Percentiles rank a stretch among this genome's conserved stretches.
Conservation (phyloP, 768 basidiomycete species). For the Mycena vitilis region DNA sequence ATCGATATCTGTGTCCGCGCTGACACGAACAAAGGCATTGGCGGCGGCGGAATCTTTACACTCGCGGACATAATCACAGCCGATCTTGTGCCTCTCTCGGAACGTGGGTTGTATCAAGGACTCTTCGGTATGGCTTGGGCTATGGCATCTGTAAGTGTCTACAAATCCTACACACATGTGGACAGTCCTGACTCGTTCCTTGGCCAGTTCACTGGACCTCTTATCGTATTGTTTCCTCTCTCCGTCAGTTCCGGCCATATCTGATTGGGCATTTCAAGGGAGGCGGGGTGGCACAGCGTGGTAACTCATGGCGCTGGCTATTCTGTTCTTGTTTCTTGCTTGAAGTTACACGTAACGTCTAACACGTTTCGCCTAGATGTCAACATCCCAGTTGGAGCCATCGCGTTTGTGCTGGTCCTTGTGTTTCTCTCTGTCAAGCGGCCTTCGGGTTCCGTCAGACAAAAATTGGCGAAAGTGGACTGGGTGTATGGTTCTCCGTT, state of each 20-base stretch:
- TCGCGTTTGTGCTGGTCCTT: slow-evolving; percentile 34
- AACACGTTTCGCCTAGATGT: slow-evolving; percentile 39
- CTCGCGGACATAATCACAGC: slow-evolving; percentile 53
- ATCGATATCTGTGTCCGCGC: background rate
- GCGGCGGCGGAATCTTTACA: slow-evolving; percentile 49
- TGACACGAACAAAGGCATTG: slow-evolving; percentile 36
- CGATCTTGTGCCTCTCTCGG: slow-evolving; percentile 55
- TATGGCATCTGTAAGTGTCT: slow-evolving; percentile 41
- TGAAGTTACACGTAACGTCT: background rate
- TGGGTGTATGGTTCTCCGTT: slow-evolving; percentile 46
- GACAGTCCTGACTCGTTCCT: background rate
- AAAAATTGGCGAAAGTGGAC: slow-evolving; percentile 47
- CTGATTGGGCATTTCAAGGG: slow-evolving; percentile 4
- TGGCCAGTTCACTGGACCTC: slow-evolving; percentile 27
- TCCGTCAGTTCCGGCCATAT: background rate
- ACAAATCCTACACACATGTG: background rate
- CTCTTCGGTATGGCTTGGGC: slow-evolving; percentile 45
- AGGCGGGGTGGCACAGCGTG: slow-evolving; percentile 37
- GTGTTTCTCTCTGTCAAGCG: slow-evolving; percentile 39
- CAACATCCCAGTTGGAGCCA: slow-evolving; percentile 46
- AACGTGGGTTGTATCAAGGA: slow-evolving; percentile 51
- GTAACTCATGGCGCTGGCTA: slow-evolving; percentile 43
- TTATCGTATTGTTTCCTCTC: slow-evolving; percentile 7
- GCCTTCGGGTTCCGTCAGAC: slow-evolving; percentile 40
- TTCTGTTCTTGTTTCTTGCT: slow-evolving; percentile 38